These are phyloP conservation scores for Russula olivacea DNA, from an alignment of 768 basidiomycete genomes.

Conservation along the genomic window DNA sequence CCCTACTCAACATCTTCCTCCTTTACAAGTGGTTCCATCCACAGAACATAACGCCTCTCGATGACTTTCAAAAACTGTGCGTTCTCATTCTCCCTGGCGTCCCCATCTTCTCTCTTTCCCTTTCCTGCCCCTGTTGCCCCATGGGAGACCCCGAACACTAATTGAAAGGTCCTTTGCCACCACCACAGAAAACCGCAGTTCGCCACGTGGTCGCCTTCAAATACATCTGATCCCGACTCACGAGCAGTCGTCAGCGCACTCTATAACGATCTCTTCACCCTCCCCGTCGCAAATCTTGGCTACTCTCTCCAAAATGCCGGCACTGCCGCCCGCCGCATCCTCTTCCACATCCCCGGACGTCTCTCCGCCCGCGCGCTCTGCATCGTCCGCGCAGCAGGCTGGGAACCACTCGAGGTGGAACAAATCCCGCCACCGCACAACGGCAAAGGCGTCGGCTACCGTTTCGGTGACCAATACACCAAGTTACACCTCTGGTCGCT, in stretches of 20 bases:
- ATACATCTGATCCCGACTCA: conserved; percentile 1
- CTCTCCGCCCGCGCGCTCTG: conserved; percentile 39
- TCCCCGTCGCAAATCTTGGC: conserved; percentile 33
- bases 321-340: conserved; percentile 32
- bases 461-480: conserved; percentile 41
- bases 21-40: not conserved
- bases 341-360: conserved; percentile 33
- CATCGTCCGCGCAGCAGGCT: conserved; percentile 36
- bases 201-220: not conserved
- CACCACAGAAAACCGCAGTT: conserved; percentile 13
- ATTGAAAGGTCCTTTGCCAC: not conserved
- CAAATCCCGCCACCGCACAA: conserved; percentile 37
- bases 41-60: conserved; percentile 9
- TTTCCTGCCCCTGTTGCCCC: too few species aligned
- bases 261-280: conserved; percentile 32
- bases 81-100: not conserved
- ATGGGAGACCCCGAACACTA: not conserved
- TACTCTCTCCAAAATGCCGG: conserved; percentile 31
- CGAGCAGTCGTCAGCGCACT: conserved; percentile 32
- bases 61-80: conserved; percentile 20
- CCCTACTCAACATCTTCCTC: conserved; percentile 6
- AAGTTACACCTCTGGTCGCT: conserved; percentile 41
- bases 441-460: conserved; percentile 34
- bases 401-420: conserved; percentile 34
- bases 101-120: not conserved